Evolutionary conservation across 164 flowering plant genomes (phyloP).

Genomic region (Tetracentron sinense): DNA sequence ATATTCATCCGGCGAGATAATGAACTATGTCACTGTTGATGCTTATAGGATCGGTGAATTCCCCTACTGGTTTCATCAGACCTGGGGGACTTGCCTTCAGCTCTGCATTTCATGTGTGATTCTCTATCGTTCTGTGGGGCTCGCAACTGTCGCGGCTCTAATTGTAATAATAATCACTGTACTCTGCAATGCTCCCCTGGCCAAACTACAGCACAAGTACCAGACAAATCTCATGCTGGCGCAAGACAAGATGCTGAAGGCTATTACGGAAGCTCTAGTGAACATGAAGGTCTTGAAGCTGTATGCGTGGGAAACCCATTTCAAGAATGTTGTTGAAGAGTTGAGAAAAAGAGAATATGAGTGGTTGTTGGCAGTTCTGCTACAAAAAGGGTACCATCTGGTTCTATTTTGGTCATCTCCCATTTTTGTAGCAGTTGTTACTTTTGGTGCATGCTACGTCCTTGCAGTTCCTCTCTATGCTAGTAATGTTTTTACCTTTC

Average conservation of each 20-base stretch:
- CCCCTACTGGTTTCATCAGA: constrained; percentile 51
- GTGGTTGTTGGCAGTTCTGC: constrained; percentile 42
- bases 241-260: constrained; percentile 48
- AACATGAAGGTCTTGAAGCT: too few species aligned
- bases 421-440: constrained; percentile 46
- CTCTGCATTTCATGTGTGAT: constrained; percentile 38
- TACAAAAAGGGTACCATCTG: constrained; percentile 32
- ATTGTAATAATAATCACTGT: constrained; percentile 35
- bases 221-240: constrained; percentile 45
- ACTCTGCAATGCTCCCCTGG: constrained; percentile 44
- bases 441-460: constrained; percentile 51
- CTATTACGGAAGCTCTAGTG: constrained; percentile 49
- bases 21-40: too few species aligned
- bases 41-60: constrained; percentile 48
- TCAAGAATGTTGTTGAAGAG: constrained; percentile 36
- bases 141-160: constrained; percentile 46
- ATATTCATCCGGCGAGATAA: constrained; percentile 47
- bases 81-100: constrained; percentile 49
- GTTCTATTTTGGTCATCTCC: constrained; percentile 54
- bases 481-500: constrained; percentile 52
- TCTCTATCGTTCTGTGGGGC: constrained; percentile 35
- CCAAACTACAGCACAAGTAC: constrained; percentile 45
- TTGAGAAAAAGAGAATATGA: constrained; percentile 34
- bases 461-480: too few species aligned
- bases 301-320: constrained; percentile 56